These are phyloP conservation scores for Citeromyces nyonsensis DNA, from an alignment of 805 yeast species.

Conservation along the genomic window DNA sequence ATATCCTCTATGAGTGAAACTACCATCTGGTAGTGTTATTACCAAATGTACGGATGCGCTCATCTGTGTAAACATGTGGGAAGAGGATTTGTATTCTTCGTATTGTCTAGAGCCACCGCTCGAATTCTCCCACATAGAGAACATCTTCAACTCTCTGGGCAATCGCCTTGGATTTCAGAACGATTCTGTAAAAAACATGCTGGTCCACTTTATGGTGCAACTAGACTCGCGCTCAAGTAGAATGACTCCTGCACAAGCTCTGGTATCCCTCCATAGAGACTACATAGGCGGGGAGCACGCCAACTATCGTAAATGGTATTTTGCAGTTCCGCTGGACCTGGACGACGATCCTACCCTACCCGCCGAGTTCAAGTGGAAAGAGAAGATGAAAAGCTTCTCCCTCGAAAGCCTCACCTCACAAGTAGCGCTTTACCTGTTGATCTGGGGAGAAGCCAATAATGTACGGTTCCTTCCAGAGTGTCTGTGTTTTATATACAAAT, in stretches of 20 bases:
- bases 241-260: conserved; percentile 53
- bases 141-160: conserved; percentile 42
- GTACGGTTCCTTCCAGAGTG: conserved; percentile 34
- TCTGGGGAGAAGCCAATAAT: conserved; percentile 74
- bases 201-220: conserved; percentile 63
- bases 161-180: conserved; percentile 70
- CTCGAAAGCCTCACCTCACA: conserved; percentile 48
- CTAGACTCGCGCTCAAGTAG: conserved; percentile 82
- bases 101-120: no score
- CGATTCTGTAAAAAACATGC: conserved; percentile 67
- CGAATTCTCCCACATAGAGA: background rate
- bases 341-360: conserved; percentile 38
- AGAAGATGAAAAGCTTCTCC: conserved; percentile 36
- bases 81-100: no score
- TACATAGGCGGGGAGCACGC: conserved; percentile 86
- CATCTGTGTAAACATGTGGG: no score
- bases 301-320: conserved; percentile 85
- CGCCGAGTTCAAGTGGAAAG: conserved; percentile 61
- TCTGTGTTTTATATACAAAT: conserved; percentile 38
- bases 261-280: conserved; percentile 69
- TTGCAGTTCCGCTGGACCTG: conserved; percentile 67
- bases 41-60: no score
- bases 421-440: conserved; percentile 42
- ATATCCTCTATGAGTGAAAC: no score
- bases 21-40: no score